Percentiles rank a stretch among this genome's conserved stretches.
These are phyloP conservation scores for Penicillium cataractarum DNA, from an alignment of 495 filamentous ascomycete genomes.

Conservation along the genomic window DNA sequence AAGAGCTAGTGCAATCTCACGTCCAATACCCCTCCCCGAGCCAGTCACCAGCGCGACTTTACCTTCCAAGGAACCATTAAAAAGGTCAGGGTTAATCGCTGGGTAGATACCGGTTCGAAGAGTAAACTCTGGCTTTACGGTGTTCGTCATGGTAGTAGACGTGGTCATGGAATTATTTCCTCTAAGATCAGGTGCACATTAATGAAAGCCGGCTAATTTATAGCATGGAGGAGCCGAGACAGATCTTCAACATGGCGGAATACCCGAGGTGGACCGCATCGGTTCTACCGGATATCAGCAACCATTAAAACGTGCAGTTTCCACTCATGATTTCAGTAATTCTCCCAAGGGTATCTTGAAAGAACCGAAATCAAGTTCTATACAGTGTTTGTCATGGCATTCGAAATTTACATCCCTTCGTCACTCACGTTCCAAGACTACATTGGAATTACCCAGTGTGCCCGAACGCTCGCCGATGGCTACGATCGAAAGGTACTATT, in stretches of 20 bases:
- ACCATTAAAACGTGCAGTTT: background rate
- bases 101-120: background rate
- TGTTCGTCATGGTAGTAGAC: background rate
- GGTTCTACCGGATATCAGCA: background rate
- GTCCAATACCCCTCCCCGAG: conserved; percentile 70
- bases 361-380: background rate
- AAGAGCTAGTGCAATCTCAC: conserved; percentile 63
- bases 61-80: background rate
- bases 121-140: background rate
- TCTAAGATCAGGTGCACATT: background rate
- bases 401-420: conserved; percentile 30
- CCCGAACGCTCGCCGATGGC: conserved; percentile 28
- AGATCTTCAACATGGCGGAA: background rate
- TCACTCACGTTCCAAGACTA: conserved; percentile 33
- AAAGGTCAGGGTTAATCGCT: background rate
- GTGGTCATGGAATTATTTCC: background rate
- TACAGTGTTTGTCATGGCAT: background rate
- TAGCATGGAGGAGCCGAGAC: background rate
- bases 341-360: background rate
- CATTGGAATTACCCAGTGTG: conserved; percentile 27
- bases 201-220: background rate
- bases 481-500: conserved; percentile 31
- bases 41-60: conserved; percentile 72
- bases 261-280: conserved; percentile 1
- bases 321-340: background rate